Base-by-base conservation (phyloP, 345 rosid species). In the Camelina neglecta region DNA sequence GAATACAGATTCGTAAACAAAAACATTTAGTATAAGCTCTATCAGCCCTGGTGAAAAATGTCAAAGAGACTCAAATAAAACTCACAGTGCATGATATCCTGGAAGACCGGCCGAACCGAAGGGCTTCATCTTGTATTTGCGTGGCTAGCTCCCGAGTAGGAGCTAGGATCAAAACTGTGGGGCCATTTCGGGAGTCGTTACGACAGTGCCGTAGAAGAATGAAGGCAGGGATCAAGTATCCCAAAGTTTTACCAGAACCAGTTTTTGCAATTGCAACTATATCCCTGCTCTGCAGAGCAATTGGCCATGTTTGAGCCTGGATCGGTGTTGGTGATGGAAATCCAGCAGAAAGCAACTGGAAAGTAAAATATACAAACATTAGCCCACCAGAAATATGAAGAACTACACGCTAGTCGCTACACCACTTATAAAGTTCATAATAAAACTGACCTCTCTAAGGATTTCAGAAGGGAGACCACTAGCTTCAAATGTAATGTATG, bases 291-390 rank as follows among this genome's bases (percentile, higher is more conserved):
- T 86, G 93, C 45, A 95, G 74, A 21, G 99, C 96, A 84, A 95
- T 90, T 50, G 99, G 96, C 99, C 99, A 95, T 49, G 99, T 90
- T 84, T 94, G 99, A 64, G 99, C 97, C 83, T 94, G 99, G 71
- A 94, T 94, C 8, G 99, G 99, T 42, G 99, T 94, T 38, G 99
- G 99, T 21, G 88, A 83, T 29, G 84, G 62, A 71, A 94, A 94
- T 38, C 99, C 99, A 71, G 99, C 97, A 76, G 91, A 76, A 78
- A 85, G 87, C 42, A 94, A 85, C 99, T 94, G 93, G 78, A 75
- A 71, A 65, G 75, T 54, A 57, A 49, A 68, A 41, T 20, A 45
- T 24, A 56, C 10, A 48, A 55, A 57, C 60, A 67, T 68, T 61
- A 74, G 35, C 47, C 48, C 44, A 62, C 36, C 21, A 62, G 7